Base-by-base conservation (phyloP, 2,329 filamentous ascomycete genomes). In the Claviceps pusilla region DNA sequence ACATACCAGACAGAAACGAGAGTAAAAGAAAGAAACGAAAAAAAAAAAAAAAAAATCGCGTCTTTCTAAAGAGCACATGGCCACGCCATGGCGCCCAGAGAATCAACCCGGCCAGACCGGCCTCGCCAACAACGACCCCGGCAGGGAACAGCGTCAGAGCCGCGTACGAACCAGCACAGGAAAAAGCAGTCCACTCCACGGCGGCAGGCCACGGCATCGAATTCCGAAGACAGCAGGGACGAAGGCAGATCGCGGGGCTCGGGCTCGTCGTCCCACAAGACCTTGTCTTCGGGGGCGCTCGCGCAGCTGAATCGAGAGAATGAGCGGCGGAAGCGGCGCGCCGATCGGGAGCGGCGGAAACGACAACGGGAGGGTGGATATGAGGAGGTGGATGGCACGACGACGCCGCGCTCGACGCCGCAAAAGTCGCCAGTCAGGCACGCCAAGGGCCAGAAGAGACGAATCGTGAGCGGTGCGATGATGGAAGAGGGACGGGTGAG, bases 381-480 rank as follows among this genome's bases (percentile, higher is more conserved):
- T 10, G 54, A 51, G 5, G 42, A 51, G 41, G 35, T 57, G 11
- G 47, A 51, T 24, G 51, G 11, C 19, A 19, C 19, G 19, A 19
- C 19, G 7, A 31, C 42, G 19, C 41, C 50, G 19, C 50, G 42
- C 2, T 42, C 41, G 14, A 48, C 58, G 28, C 55, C 60, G 28
- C 53, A 45, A 7, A 57, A 54, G 24, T 65, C 69, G 11, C 65
- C 45, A 11, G n/a, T 68, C 45, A 71, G 60, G 57, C 66, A 66
- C 14, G 64, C 63, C 46, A 69, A 63, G 52, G 66, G 67, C 46
- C 76, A 75, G 59, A 79, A 80, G 63, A 75, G 75, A 55, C 72
- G 85, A 57, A 73, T 86, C n/a, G 82, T 85, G 24, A 88, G 84
- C 58, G 84, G 84, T 24, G 82, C 82, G 0, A 69, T 84, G 19